Percentiles rank a stretch among this genome's conserved stretches.
phyloP scores from a whole-genome alignment of 2,329 filamentous ascomycete genomes.

The Lasiodiplodia citricola region DNA sequence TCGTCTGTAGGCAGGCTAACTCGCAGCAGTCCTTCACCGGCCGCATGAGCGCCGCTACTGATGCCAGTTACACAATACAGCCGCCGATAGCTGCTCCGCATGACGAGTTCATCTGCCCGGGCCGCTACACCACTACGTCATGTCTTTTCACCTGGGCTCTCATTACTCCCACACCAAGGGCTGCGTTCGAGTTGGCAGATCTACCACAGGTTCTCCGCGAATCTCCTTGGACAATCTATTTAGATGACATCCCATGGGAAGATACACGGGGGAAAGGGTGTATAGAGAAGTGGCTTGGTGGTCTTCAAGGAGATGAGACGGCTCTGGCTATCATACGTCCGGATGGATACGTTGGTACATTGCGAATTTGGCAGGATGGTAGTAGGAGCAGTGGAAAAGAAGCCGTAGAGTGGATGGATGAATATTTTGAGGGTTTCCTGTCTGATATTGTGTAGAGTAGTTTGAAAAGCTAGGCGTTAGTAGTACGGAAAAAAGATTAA shows the following conservation, averaged over 20 bases:
- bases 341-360: slow-evolving; percentile 73
- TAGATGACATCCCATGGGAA: slow-evolving; percentile 66
- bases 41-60: slow-evolving; percentile 63
- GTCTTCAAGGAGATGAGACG: slow-evolving; percentile 61
- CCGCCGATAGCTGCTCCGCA: slow-evolving; percentile 62
- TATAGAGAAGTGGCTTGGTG: slow-evolving; percentile 73
- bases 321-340: slow-evolving; percentile 72
- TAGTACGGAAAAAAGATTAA: neutral
- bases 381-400: slow-evolving; percentile 37
- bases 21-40: slow-evolving; percentile 61
- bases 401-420: slow-evolving; percentile 54
- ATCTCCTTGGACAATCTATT: slow-evolving; percentile 74
- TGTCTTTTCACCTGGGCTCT: slow-evolving; percentile 68
- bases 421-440: slow-evolving; percentile 58
- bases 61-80: slow-evolving; percentile 65
- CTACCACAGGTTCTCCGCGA: slow-evolving; percentile 66
- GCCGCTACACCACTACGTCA: slow-evolving; percentile 71
- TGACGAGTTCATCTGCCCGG: slow-evolving; percentile 69
- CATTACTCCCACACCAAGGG: slow-evolving; percentile 69
- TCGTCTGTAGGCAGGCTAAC: slow-evolving; percentile 62
- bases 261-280: slow-evolving; percentile 59
- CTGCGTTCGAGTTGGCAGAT: slow-evolving; percentile 68
- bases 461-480: neutral
- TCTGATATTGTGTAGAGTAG: neutral
- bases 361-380: slow-evolving; percentile 51